phyloP scores from a whole-genome alignment of 345 rosid species.

The Linum tenue region DNA sequence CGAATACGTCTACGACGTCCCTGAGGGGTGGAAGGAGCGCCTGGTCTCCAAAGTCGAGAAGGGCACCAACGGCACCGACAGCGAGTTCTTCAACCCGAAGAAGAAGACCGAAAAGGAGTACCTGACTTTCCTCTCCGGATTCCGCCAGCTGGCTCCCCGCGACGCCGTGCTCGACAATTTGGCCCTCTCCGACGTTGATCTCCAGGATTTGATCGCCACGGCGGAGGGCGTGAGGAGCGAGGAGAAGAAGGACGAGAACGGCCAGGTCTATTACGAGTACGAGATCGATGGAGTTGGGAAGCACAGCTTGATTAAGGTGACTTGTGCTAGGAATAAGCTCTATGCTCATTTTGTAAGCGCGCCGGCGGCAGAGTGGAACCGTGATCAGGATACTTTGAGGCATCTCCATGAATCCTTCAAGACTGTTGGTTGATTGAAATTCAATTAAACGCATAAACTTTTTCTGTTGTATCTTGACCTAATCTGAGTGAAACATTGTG shows the following conservation, averaged over 20 bases:
- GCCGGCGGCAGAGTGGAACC: constrained; percentile 73
- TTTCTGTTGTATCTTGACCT: too few relatives aligned
- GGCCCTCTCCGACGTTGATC: constrained; percentile 69
- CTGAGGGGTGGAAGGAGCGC: constrained; percentile 87
- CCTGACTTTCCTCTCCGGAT: constrained; percentile 70
- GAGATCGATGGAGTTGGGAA: constrained; percentile 66
- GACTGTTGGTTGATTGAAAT: constrained; percentile 33
- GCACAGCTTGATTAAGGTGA: constrained; percentile 72
- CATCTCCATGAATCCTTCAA: constrained; percentile 78
- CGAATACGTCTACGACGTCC: constrained; percentile 83
- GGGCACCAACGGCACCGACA: constrained; percentile 86
- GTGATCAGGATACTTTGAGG: constrained; percentile 62
- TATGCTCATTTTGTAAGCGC: constrained; percentile 91
- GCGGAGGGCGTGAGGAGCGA: constrained; percentile 55
- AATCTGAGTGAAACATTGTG: too few relatives aligned
- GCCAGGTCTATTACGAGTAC: constrained; percentile 67
- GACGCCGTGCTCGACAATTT: constrained; percentile 69
- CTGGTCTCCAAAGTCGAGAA: constrained; percentile 88
- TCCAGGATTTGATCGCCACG: constrained; percentile 73
- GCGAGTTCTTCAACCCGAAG: constrained; percentile 82
- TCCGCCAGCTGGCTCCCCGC: constrained; percentile 64
- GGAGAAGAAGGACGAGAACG: constrained; percentile 55
- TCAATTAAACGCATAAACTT: too few relatives aligned
- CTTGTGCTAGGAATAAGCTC: constrained; percentile 80
- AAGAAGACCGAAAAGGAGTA: constrained; percentile 79